Base-by-base conservation (phyloP, 2,329 filamentous ascomycete species). In the Penicillium sp. region DNA sequence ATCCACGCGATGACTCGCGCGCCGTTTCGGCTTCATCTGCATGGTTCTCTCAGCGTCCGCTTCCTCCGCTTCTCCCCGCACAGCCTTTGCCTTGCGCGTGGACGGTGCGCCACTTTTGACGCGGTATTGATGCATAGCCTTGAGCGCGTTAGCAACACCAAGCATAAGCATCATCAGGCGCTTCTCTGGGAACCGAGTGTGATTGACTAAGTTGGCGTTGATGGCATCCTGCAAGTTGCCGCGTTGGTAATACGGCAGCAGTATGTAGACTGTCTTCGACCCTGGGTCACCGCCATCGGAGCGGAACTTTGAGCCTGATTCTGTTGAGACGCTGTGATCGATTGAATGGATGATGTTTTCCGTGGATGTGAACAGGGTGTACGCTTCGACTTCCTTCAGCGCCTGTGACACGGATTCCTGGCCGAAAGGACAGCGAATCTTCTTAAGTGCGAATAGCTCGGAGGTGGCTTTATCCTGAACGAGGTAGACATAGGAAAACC, bases 401-500 rank as follows among this genome's bases (percentile, higher is more conserved):
- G 94, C 94, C 71, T 90, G 90, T 61, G 90, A 86, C 53, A 99
- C 93, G 24, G 90, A 96, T 79, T 99, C 94, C 73, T 94, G 88
- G 61, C 94, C 94, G 68, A 99, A 97, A 4, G 94, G 93, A 79
- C 94, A 99, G 70, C 93, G 87, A 73, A 99, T 99, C 82, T 99
- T 99, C 76, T 99, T 99, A 57, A 97, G 85, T 16, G 94, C 94
- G 73, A 95, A 93, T 43, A 96, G 83, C 65, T 93, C 85, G 54
- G 89, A 88, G 47, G 85, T 88, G 49, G 84, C 80, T 44, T 88
- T 93, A 73, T 96, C 92, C 79, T 97, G 89, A 54, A 99, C 94
- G 54, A 99, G 89, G 76, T 99, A 99, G 64, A 99, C 94, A 75
- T 97, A 99, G 60, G 91, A 96, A 80, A 99, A 99, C 67, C 94